Percentiles rank a stretch among this genome's conserved stretches.
Conservation (phyloP, 192 early-diverging fungal genomes). For the Phycomyces blakesleeanus region DNA sequence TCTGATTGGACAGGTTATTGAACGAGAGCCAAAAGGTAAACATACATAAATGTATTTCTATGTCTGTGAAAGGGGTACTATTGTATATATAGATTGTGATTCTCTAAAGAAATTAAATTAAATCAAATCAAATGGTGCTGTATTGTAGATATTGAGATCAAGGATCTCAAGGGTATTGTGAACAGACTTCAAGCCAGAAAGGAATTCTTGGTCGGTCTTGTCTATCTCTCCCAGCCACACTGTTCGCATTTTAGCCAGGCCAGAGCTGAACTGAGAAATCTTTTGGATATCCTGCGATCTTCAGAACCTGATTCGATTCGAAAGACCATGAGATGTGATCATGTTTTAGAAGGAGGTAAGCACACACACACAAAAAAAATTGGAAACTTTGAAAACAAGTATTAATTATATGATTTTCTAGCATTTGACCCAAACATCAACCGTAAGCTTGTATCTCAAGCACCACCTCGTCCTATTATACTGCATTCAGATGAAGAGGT, state of each 20-base stretch:
- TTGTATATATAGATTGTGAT: neutral
- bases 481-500: constrained; percentile 47
- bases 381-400: neutral
- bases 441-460: constrained; percentile 58
- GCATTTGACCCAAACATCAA: constrained; percentile 61
- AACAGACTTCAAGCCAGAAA: constrained; percentile 30
- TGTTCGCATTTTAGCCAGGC: constrained; percentile 40
- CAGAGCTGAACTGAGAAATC: constrained; percentile 18
- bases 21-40: neutral
- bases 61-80: neutral
- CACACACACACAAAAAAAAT: neutral
- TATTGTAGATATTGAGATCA: neutral
- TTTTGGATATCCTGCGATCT: constrained; percentile 6
- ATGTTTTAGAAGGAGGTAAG: constrained; percentile 41
- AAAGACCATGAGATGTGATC: constrained; percentile 27
- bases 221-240: constrained; percentile 40
- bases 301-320: constrained; percentile 17
- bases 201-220: constrained; percentile 39
- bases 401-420: neutral
- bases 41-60: neutral
- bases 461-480: constrained; percentile 57
- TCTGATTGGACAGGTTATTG: constrained; percentile 16
- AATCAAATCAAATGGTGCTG: too few species aligned
- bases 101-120: neutral
- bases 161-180: constrained; percentile 16